Base-by-base conservation (phyloP, 2,329 filamentous ascomycete genomes). In the Hypomyces perniciosus region DNA sequence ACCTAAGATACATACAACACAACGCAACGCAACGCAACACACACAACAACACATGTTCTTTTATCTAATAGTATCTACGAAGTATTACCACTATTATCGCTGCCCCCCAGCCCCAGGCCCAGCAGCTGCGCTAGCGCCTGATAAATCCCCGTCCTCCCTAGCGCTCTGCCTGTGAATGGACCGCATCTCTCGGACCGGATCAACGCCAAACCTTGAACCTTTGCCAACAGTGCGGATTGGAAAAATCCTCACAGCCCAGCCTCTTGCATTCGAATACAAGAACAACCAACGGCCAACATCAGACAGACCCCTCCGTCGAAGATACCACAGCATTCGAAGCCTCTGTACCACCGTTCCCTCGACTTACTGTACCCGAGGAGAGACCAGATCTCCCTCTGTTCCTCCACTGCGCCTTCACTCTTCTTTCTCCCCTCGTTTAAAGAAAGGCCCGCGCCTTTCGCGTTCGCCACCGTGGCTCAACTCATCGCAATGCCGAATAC, bases 401-500 rank as follows among this genome's bases (percentile, higher is more conserved):
- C 41, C 46, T 45, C 46, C 27, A 9, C 44, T 29, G 51, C 50
- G 33, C 48, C 48, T 46, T 44, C 54, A 46, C 44, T 33, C 38
- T 50, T 45, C 50, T 31, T 57, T 51, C 53, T 50, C 58, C 51
- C 55, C 57, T 59, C 61, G 59, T 53, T 57, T 20, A 20, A 20
- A 54, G 54, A 60, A 55, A 62, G 60, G 51, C 38, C 54, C 55
- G 57, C 50, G 53, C 57, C 61, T 58, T 54, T 60, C 53, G 51
- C 54, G 61, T 61, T 58, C 60, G 64, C 65, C 59, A 62, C 58
- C 56, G 59, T 65, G 57, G 61, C 63, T 58, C 60, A 66, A 63
- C 57, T 59, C 62, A 62, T 66, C 61, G 59, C 64, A 39, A 76
- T 76, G 73, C 67, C 72, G 54, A 72, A 72, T 61, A 74, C 74